Conservation (phyloP, 176 grass and related monocot genomes). For the Aechmea fasciata region DNA sequence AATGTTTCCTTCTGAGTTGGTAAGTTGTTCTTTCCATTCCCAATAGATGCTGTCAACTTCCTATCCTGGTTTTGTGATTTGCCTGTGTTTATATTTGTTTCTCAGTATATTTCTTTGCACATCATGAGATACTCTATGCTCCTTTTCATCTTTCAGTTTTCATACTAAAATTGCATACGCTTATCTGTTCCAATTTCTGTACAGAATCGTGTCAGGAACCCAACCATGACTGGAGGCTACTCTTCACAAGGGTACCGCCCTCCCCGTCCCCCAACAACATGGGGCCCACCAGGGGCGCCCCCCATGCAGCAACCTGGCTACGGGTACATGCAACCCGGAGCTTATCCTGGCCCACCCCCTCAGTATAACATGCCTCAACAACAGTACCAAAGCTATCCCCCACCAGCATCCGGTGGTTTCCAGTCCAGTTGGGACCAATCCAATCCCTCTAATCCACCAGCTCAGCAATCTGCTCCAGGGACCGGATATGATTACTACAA, state of each 20-base stretch:
- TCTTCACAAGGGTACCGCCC: slow-evolving; percentile 35
- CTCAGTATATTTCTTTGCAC: slow-evolving; percentile 11
- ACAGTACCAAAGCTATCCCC: slow-evolving; percentile 60
- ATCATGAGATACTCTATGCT: slow-evolving; percentile 15
- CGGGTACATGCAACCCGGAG: slow-evolving; percentile 70
- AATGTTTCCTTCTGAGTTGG: slow-evolving; percentile 45
- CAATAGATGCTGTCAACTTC: slow-evolving; percentile 50
- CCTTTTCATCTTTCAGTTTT: slow-evolving; percentile 13
- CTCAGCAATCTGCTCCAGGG: slow-evolving; percentile 52
- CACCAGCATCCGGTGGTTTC: slow-evolving; percentile 50
- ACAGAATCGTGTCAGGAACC: slow-evolving; percentile 84
- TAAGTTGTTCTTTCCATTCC: slow-evolving; percentile 67
- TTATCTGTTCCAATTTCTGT: slow-evolving; percentile 51
- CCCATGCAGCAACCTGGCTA: slow-evolving; percentile 55
- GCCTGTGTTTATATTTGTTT: slow-evolving; percentile 11
- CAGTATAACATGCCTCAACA: slow-evolving; percentile 65
- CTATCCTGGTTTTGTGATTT: background rate
- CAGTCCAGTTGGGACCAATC: slow-evolving; percentile 88
- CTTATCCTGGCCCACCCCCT: slow-evolving; percentile 68
- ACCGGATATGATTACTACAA: slow-evolving; percentile 93
- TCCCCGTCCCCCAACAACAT: slow-evolving; percentile 61
- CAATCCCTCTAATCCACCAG: slow-evolving; percentile 35
- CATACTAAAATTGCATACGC: slow-evolving; percentile 23
- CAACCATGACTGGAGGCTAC: slow-evolving; percentile 67
- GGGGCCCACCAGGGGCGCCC: slow-evolving; percentile 42